These are phyloP conservation scores for Heliophila coronopifolia DNA, from an alignment of 441 rosid species.

Conservation along the genomic window DNA sequence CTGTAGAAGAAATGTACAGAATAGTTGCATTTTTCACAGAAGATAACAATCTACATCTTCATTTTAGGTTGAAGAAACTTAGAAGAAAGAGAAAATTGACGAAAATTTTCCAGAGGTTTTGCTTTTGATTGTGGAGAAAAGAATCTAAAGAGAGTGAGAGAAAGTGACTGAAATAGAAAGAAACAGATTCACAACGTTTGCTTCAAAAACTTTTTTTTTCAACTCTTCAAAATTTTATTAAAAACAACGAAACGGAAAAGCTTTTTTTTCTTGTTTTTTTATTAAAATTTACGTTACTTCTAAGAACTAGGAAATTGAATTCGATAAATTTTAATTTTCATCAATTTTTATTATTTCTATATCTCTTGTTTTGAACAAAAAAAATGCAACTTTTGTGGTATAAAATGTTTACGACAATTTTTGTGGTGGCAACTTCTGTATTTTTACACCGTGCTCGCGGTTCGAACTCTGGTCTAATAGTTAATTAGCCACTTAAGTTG, in stretches of 20 bases:
- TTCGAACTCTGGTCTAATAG: too few species aligned
- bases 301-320: background rate
- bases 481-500: too few species aligned
- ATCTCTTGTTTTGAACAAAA: background rate
- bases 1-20: background rate
- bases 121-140: conserved; percentile 33
- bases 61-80: too few species aligned
- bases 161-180: conserved; percentile 8
- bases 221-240: too few species aligned
- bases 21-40: background rate
- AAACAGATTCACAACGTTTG: background rate
- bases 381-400: too few species aligned
- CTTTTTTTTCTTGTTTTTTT: background rate
- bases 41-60: too few species aligned
- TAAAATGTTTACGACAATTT: too few species aligned
- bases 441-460: too few species aligned
- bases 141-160: conserved; percentile 22
- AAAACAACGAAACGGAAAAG: conserved; percentile 13
- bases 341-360: background rate
- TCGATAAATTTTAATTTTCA: background rate
- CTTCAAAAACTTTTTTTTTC: too few species aligned
- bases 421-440: too few species aligned
- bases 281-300: conserved; percentile 17
- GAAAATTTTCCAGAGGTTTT: conserved; percentile 2
- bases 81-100: background rate